Conservation (phyloP, 805 yeast genomes). For the Schizosaccharomyces osmophilus region DNA sequence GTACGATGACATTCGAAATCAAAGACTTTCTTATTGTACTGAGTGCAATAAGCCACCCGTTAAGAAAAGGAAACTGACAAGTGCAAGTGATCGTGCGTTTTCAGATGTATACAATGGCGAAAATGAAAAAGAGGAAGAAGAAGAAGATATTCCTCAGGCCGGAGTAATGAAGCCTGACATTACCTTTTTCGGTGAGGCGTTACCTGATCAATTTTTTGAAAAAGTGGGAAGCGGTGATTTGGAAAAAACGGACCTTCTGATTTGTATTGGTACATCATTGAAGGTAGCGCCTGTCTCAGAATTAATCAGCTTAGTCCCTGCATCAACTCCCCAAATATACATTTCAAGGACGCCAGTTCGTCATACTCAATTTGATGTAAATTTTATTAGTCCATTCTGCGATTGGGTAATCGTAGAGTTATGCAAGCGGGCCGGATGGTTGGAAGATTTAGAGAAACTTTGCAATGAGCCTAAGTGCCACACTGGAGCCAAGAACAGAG, state of each 20-base stretch:
- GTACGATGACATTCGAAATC: constrained; percentile 30
- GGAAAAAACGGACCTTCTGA: constrained; percentile 43
- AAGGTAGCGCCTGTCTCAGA: constrained; percentile 84
- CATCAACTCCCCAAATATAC: constrained; percentile 57
- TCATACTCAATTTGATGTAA: constrained; percentile 59
- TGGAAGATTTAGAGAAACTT: constrained; percentile 21
- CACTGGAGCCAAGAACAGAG: background rate
- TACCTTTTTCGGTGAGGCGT: constrained; percentile 69
- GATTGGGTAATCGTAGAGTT: constrained; percentile 58
- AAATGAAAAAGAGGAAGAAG: constrained; percentile 12
- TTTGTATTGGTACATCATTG: constrained; percentile 74
- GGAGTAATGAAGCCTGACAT: constrained; percentile 87
- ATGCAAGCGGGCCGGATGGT: constrained; percentile 33
- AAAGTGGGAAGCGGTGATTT: constrained; percentile 31
- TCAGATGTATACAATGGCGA: constrained; percentile 6
- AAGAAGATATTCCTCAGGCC: constrained; percentile 14
- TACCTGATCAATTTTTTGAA: constrained; percentile 47
- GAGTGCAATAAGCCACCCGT: constrained; percentile 20
- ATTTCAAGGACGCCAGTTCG: constrained; percentile 54
- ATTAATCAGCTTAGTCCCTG: constrained; percentile 49
- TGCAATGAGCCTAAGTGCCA: background rate
- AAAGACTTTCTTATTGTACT: constrained; percentile 40
- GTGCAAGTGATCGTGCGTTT: constrained; percentile 1
- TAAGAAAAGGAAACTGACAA: background rate
- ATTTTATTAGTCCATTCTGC: constrained; percentile 44